Base-by-base conservation (phyloP, 148 eudicot species). In the Simmondsia chinensis region DNA sequence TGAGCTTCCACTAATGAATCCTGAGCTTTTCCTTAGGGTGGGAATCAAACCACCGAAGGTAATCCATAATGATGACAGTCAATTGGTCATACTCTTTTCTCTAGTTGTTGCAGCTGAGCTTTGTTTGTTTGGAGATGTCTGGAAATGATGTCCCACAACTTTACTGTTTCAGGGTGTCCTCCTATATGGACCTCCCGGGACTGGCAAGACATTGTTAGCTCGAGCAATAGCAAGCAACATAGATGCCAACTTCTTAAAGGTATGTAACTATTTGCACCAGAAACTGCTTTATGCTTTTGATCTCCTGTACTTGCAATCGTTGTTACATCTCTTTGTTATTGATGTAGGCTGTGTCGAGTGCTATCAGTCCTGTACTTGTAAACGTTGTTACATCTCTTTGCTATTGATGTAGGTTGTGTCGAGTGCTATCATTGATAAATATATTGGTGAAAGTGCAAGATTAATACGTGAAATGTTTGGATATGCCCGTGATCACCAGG, bases 1-100 rank as follows among this genome's bases (percentile, higher is more conserved):
- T 17, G 91, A 82, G 39, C 52, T 82, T 54, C 91, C 91, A 54
- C 43, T 82, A 7, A 74, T 77, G 85, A 82, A 82, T 57, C 85
- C 91, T 43, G 85, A 82, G 63, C 85, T 82, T 43, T 82, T 77
- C 63, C 14, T 77, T 18, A 63, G 91, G 45, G 91, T 82, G 43
- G 91, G 91, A 34, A 77, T 82, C 39, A 77, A 77, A 50, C 91
- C 91, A 20, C 91, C 91, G 19, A 82, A 82, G 81, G 89, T 81
- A 56, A 52, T 14, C 39, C 31, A 28, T 28, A 28, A 28, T n/a
- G n/a, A n/a, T n/a, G n/a, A n/a, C n/a, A n/a, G n/a, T n/a, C n/a
- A n/a, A n/a, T n/a, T n/a, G n/a, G n/a, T n/a, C n/a, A n/a, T n/a
- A n/a, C n/a, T n/a, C n/a, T n/a, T n/a, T n/a, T n/a, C n/a, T n/a